A percentile compares a stretch with the other conserved stretches of the same genome.
phyloP scores from a whole-genome alignment of 75 land plant species.

The Isoetes taiwanensis region DNA sequence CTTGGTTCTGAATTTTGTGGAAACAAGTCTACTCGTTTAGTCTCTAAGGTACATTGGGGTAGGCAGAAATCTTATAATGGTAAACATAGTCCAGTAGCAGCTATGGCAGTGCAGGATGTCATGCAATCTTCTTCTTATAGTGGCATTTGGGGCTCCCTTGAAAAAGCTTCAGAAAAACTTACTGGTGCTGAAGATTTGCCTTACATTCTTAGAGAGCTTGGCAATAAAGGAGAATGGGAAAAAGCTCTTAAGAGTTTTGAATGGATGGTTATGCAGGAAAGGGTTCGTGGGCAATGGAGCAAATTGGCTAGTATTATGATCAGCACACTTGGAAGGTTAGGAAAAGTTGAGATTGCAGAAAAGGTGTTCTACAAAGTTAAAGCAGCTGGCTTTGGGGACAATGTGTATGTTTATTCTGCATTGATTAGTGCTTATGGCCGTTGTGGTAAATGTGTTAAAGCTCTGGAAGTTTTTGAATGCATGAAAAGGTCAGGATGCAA shows the following conservation, averaged over 20 bases:
- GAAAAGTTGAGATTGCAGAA: conserved; percentile 60
- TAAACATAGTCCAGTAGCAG: conserved; percentile 21
- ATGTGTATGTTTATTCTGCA: conserved; percentile 73
- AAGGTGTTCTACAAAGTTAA: conserved; percentile 41
- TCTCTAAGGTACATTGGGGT: conserved; percentile 70
- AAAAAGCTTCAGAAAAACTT: conserved; percentile 28
- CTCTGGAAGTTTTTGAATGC: conserved; percentile 47
- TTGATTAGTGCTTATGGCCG: conserved; percentile 81
- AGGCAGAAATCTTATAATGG: conserved; percentile 34
- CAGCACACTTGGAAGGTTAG: conserved; percentile 69
- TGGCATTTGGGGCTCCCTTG: conserved; percentile 5
- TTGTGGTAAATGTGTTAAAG: conserved; percentile 52
- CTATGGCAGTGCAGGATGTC: conserved; percentile 19
- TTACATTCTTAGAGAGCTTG: conserved; percentile 70
- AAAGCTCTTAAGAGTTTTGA: conserved; percentile 54
- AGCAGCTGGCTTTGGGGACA: conserved; percentile 62
- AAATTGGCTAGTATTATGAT: conserved; percentile 69
- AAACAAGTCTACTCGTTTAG: conserved; percentile 61
- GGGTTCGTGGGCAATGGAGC: conserved; percentile 32
- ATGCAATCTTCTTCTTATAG: conserved; percentile 9
- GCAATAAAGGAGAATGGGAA: conserved; percentile 52
- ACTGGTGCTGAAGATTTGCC: conserved; percentile 56
- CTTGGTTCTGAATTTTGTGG: conserved; percentile 71
- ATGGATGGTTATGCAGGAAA: conserved; percentile 51
- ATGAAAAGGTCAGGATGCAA: conserved; percentile 63